phyloP scores from a whole-genome alignment of 1,284 basidiomycete species.

The Pholiota adiposa region DNA sequence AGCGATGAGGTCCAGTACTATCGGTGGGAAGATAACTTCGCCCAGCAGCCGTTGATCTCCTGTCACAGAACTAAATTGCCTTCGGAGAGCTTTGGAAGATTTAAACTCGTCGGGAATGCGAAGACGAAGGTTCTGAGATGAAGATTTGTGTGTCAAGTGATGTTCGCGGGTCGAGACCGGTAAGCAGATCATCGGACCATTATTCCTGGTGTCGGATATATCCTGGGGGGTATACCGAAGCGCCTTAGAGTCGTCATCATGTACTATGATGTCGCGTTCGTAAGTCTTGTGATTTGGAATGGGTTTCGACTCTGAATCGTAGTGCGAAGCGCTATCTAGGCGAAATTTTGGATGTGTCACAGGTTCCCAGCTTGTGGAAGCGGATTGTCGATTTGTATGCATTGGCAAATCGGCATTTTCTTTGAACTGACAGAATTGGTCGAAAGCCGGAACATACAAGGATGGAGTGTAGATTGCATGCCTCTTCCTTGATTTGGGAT shows the following conservation, averaged over 20 bases:
- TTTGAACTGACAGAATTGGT: conserved; percentile 6
- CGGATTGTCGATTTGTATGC: neutral
- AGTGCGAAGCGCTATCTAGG: neutral
- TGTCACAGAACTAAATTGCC: neutral
- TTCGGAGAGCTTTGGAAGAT: neutral
- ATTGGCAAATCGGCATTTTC: neutral
- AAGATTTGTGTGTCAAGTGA: conserved; percentile 7
- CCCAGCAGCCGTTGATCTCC: neutral
- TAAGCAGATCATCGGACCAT: conserved; percentile 1
- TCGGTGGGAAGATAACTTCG: conserved; percentile 27
- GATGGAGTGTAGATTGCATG: conserved; percentile 41
- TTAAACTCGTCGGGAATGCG: conserved; percentile 1
- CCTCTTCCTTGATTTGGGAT: conserved; percentile 32
- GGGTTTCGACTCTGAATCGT: neutral
- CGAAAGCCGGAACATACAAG: conserved; percentile 25
- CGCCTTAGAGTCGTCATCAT: neutral
- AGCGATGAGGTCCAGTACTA: conserved; percentile 32
- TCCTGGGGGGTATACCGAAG: conserved; percentile 2
- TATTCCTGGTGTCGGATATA: conserved; percentile 8
- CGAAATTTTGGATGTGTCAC: neutral
- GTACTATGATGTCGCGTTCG: neutral
- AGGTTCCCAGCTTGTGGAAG: neutral
- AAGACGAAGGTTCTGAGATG: conserved; percentile 1
- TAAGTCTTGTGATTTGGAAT: neutral
- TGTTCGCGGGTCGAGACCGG: neutral